These are phyloP conservation scores for Akanthomyces muscarius DNA, from an alignment of 2,329 filamentous ascomycete species.

Conservation along the genomic window DNA sequence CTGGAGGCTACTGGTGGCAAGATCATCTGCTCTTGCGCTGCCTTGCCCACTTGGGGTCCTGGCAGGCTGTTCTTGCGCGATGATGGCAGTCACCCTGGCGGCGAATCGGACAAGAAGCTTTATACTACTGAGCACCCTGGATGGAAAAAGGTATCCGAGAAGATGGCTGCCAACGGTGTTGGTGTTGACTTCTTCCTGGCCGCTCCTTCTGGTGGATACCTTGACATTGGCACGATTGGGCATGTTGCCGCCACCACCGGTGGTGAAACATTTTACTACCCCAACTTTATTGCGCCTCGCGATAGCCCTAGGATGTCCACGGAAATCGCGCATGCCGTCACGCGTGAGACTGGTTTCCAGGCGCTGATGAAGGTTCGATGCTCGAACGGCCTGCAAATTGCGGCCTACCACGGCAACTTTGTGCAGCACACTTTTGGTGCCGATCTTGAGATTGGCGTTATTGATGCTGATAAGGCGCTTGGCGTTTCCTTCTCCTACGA, in stretches of 20 bases:
- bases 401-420: conserved; percentile 94
- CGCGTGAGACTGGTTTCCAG: conserved; percentile 89
- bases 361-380: conserved; percentile 98
- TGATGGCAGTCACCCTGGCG: conserved; percentile 78
- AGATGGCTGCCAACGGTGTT: conserved; percentile 81
- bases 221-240: conserved; percentile 89
- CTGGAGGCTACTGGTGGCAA: conserved; percentile 87
- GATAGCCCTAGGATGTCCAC: conserved; percentile 79
- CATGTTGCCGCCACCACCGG: conserved; percentile 86
- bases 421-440: conserved; percentile 92
- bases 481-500: conserved; percentile 92
- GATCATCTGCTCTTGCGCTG: conserved; percentile 79
- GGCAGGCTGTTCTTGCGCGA: conserved; percentile 82
- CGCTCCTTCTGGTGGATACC: conserved; percentile 81
- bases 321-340: conserved; percentile 83
- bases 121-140: conserved; percentile 84
- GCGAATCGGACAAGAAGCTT: conserved; percentile 87
- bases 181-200: conserved; percentile 94
- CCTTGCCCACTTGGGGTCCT: conserved; percentile 89
- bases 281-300: conserved; percentile 86
- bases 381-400: conserved; percentile 90
- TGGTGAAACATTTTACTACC: conserved; percentile 93
- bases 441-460: conserved; percentile 86
- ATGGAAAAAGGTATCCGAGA: conserved; percentile 81
- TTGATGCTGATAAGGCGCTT: conserved; percentile 91